Conservation (phyloP, 2,329 filamentous ascomycete genomes). For the Aspergillus sp. region DNA sequence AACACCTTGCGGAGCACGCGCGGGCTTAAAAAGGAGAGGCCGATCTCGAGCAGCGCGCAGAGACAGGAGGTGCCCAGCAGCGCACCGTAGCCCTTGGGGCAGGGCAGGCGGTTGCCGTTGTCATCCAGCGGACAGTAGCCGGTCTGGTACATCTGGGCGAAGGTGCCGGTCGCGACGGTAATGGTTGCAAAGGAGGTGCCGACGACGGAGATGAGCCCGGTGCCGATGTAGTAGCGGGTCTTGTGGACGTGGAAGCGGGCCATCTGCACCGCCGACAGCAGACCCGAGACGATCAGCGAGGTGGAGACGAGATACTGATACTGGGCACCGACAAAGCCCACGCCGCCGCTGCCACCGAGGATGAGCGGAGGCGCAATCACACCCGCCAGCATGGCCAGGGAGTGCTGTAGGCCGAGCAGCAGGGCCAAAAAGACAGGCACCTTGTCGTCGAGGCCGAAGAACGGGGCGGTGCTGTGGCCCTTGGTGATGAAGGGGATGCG, state of each 20-base stretch:
- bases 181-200: constrained; percentile 68
- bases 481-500: constrained; percentile 80
- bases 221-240: constrained; percentile 63
- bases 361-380: constrained; percentile 13
- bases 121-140: constrained; percentile 61
- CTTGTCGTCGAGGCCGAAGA: constrained; percentile 68
- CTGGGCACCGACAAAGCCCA: constrained; percentile 49
- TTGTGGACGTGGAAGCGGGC: constrained; percentile 63
- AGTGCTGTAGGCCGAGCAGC: constrained; percentile 68
- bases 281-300: constrained; percentile 65
- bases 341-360: background rate
- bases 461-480: constrained; percentile 57
- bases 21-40: constrained; percentile 61
- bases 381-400: constrained; percentile 64
- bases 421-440: constrained; percentile 67
- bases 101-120: constrained; percentile 59
- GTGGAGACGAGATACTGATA: constrained; percentile 65
- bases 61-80: constrained; percentile 58
- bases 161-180: constrained; percentile 62
- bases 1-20: constrained; percentile 63
- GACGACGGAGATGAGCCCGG: constrained; percentile 66
- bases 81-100: constrained; percentile 66
- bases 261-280: constrained; percentile 66
- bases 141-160: constrained; percentile 62
- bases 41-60: constrained; percentile 57